Percentiles rank a stretch among this genome's conserved stretches.
Evolutionary conservation across 2,329 filamentous ascomycete species (phyloP).

Genomic region (Colletotrichum liaoningense): DNA sequence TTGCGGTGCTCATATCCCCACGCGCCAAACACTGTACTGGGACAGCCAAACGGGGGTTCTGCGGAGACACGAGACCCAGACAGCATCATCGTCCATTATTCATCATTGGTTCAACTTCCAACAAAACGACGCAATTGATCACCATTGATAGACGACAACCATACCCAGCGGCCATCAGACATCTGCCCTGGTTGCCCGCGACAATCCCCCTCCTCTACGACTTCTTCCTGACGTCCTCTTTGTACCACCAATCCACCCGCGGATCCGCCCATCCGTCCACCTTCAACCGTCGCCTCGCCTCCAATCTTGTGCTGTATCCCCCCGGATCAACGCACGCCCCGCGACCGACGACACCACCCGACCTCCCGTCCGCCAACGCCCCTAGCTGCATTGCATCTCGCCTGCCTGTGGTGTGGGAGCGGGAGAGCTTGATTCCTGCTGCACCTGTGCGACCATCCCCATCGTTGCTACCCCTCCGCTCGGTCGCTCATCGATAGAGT

Average conservation of each 20-base stretch:
- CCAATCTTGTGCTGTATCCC: not conserved
- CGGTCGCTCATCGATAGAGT: constrained; percentile 14
- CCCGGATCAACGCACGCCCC: constrained; percentile 24
- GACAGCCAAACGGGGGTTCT: not conserved
- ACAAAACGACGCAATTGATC: not conserved
- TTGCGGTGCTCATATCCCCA: not conserved
- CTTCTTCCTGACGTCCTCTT: not conserved
- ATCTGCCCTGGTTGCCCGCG: not conserved
- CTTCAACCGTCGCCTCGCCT: not conserved
- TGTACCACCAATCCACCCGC: not conserved
- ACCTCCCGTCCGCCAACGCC: not conserved
- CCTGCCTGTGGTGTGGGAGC: constrained; percentile 23
- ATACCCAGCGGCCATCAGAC: not conserved
- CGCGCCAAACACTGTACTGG: not conserved
- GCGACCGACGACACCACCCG: constrained; percentile 19
- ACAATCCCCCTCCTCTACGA: not conserved
- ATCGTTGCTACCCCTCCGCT: constrained; percentile 19
- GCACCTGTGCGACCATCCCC: constrained; percentile 10
- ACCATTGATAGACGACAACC: not conserved
- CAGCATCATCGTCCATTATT: not conserved
- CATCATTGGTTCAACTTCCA: not conserved
- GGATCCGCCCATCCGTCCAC: not conserved
- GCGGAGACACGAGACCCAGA: not conserved
- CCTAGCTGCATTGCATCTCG: constrained; percentile 3
- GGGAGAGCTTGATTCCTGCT: constrained; percentile 30